Evolutionary conservation across 192 early-diverging fungal species (phyloP).

Genomic region (Backusella liffmaniae): DNA sequence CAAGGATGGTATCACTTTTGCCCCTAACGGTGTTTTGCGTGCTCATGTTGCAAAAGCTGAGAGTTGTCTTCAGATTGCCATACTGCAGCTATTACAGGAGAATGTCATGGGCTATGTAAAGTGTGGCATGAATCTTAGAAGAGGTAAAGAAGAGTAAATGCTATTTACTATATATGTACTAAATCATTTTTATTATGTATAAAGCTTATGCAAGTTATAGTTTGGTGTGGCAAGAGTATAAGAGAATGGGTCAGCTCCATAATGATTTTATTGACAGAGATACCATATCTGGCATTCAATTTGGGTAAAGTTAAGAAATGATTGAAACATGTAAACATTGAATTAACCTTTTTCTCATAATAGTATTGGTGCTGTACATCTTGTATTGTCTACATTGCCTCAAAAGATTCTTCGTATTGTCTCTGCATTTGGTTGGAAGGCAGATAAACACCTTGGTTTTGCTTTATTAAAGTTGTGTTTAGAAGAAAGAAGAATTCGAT

Average conservation of each 20-base stretch:
- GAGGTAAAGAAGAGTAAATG: constrained; percentile 38
- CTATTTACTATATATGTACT: not conserved
- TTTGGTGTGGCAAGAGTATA: constrained; percentile 41
- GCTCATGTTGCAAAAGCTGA: constrained; percentile 52
- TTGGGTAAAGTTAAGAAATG: constrained; percentile 22
- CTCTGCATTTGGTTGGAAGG: constrained; percentile 53
- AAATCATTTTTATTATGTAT: not conserved
- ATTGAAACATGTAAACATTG: not conserved
- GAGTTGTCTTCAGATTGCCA: constrained; percentile 42
- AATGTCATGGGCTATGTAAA: constrained; percentile 52
- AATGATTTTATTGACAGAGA: constrained; percentile 35
- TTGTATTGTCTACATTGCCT: constrained; percentile 47
- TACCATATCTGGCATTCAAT: constrained; percentile 40
- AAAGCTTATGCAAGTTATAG: constrained; percentile 37
- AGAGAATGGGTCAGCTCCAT: constrained; percentile 37
- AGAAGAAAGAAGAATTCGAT: constrained; percentile 46
- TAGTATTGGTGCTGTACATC: constrained; percentile 39
- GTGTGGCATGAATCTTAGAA: constrained; percentile 49
- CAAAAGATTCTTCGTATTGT: constrained; percentile 49
- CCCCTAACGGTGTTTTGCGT: constrained; percentile 50
- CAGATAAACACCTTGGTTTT: constrained; percentile 51
- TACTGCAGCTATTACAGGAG: constrained; percentile 47
- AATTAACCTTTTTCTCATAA: not conserved
- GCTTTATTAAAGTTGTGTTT: constrained; percentile 47
- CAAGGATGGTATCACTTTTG: constrained; percentile 27